Percentiles rank a stretch among this genome's conserved stretches.
Conservation (phyloP, 2,329 filamentous ascomycete species). For the Lomentospora prolificans region DNA sequence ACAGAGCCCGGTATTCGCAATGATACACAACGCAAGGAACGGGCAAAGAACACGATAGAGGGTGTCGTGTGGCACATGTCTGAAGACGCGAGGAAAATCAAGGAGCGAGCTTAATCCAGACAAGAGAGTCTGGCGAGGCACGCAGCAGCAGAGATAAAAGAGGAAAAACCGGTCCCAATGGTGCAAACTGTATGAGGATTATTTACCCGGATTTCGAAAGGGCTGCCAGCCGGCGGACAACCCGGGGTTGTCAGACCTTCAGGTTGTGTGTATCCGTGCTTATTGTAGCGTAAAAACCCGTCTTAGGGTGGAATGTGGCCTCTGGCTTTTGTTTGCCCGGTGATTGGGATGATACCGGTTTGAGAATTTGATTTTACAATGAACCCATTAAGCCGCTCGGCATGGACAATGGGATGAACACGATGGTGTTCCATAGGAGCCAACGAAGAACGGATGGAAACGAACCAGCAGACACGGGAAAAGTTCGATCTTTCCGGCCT, state of each 20-base stretch:
- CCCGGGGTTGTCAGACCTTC: background rate
- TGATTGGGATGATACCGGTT: background rate
- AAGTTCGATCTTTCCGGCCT: background rate
- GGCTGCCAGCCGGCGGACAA: background rate
- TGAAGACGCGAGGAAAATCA: background rate
- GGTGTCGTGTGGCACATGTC: background rate
- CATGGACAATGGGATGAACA: background rate
- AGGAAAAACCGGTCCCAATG: background rate
- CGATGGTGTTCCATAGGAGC: background rate
- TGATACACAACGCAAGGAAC: background rate
- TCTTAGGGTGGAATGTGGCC: background rate
- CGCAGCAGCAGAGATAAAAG: background rate
- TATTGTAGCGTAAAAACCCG: background rate
- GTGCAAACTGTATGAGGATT: background rate
- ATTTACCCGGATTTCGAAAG: constrained; percentile 2
- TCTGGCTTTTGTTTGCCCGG: too few relatives aligned
- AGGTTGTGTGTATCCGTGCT: too few relatives aligned
- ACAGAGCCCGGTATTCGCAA: background rate
- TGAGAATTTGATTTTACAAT: background rate
- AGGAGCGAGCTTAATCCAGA: background rate
- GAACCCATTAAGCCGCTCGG: background rate
- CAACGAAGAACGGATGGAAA: background rate
- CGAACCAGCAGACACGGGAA: background rate
- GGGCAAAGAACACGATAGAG: background rate
- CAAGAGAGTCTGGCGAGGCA: background rate